phyloP scores from a whole-genome alignment of 2,329 filamentous ascomycete species.

The Xylariomycetidae sp. region DNA sequence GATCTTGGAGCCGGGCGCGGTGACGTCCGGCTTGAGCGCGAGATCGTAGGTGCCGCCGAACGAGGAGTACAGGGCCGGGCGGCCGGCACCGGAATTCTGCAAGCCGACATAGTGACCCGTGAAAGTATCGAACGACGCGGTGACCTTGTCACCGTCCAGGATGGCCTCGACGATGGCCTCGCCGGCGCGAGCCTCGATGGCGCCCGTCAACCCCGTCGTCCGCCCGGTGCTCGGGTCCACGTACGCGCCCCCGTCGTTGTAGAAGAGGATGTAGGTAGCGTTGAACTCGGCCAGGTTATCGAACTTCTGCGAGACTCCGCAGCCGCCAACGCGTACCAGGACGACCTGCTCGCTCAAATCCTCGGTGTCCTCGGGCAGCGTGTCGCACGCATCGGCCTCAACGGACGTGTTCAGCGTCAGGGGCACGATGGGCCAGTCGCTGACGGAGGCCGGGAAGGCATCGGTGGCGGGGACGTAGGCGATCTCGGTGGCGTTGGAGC shows the following conservation, averaged over 20 bases:
- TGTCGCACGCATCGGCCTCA: constrained; percentile 18
- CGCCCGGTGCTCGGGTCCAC: constrained; percentile 10
- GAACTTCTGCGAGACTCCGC: constrained; percentile 16
- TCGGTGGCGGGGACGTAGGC: constrained; percentile 17
- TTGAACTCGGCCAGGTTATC: constrained; percentile 24
- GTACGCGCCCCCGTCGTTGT: constrained; percentile 22
- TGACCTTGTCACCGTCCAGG: constrained; percentile 25
- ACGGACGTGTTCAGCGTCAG: constrained; percentile 19
- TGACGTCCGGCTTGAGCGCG: constrained; percentile 33
- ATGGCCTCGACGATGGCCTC: constrained; percentile 25
- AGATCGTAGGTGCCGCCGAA: constrained; percentile 38
- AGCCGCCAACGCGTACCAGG: constrained; percentile 14
- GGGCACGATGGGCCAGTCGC: constrained; percentile 20
- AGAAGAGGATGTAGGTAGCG: constrained; percentile 27
- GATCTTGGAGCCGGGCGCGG: constrained; percentile 34
- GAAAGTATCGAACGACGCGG: constrained; percentile 17
- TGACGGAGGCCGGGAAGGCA: constrained; percentile 17
- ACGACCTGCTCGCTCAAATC: constrained; percentile 11
- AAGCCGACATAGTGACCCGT: constrained; percentile 15
- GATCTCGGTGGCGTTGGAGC: constrained; percentile 17
- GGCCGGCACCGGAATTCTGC: constrained; percentile 14
- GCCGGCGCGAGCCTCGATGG: constrained; percentile 22
- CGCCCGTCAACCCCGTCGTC: constrained; percentile 10
- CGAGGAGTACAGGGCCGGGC: constrained; percentile 25
- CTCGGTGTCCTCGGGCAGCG: constrained; percentile 13